Base-by-base conservation (phyloP, 257 asterid genomes). In the Anisodus acutangulus region DNA sequence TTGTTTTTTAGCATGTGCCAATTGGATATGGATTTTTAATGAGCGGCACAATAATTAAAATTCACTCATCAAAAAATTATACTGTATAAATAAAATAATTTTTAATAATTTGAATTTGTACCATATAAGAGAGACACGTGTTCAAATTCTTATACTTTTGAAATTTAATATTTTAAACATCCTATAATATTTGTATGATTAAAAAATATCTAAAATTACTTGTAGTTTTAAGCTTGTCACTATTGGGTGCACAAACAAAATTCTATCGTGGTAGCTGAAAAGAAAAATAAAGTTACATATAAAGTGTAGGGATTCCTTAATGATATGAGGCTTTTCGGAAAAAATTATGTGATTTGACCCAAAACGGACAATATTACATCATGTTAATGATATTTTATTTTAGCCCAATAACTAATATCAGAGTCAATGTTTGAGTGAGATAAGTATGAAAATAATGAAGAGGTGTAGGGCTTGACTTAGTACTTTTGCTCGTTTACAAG, bases 281-380 rank as follows among this genome's bases (percentile, higher is more conserved):
- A 26, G 12, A 64, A 15, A 26, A 10, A 31, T 31, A 1, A 31
- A 31, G 35, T 31, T 31, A 31, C 35, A 31, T 31, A 31, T 31
- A 31, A 31, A 31, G 35, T 31, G 35, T 31, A 31, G 35, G 35
- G 11, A 54, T 12, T 11, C 4, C 16, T 54, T 54, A 13, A 12
- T 3, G 7, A 15, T 15, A 12, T 11, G 16, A 54, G 59, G 59
- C 13, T 54, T 5, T 57, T 15, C 2, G n/a, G 2, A 11, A 67
- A 66, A 64, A 66, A 0, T 10, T 0, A 4, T 66, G 2, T 12
- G 5, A 2, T 7, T 12, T 66, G 5, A 31, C 5, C 12, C 19
- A 16, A 57, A 16, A 22, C 0, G 4, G 1, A n/a, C 4, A 12
- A 3, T 12, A 2, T 13, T 2, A 35, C 0, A 13, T 67, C 0